Conservation (phyloP, 2,329 filamentous ascomycete genomes). For the Cladobotryum protrusum region DNA sequence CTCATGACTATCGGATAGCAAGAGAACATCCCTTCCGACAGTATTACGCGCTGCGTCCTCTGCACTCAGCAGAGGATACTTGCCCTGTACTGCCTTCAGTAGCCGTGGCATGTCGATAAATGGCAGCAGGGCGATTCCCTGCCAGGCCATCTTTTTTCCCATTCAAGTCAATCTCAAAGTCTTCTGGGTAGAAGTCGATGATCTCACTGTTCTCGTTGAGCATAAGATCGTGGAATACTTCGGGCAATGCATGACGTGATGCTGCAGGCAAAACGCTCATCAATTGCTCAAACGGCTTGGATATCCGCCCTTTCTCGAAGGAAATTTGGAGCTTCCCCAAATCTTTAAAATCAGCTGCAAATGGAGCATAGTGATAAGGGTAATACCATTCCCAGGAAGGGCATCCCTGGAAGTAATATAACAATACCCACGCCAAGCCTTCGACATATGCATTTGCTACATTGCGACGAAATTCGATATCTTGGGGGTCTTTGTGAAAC, state of each 20-base stretch:
- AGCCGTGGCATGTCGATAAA: conserved; percentile 93
- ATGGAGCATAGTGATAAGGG: conserved; percentile 96
- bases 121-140: conserved; percentile 85
- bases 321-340: conserved; percentile 70
- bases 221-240: conserved; percentile 88
- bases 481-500: conserved; percentile 74
- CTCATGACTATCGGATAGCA: conserved; percentile 77
- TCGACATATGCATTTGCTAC: conserved; percentile 91
- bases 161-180: conserved; percentile 89
- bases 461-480: conserved; percentile 79
- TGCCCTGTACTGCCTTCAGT: conserved; percentile 72
- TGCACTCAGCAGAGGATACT: conserved; percentile 70
- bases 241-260: conserved; percentile 84
- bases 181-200: conserved; percentile 94
- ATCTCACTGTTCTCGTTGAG: conserved; percentile 81
- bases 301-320: conserved; percentile 80
- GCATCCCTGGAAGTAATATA: conserved; percentile 97
- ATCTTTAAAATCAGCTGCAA: conserved; percentile 88
- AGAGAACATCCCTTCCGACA: conserved; percentile 71
- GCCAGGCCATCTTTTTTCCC: conserved; percentile 99
- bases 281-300: conserved; percentile 90
- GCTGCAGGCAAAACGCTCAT: conserved; percentile 96
- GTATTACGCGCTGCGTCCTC: conserved; percentile 76
- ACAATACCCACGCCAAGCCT: conserved; percentile 87
- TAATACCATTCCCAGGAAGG: conserved; percentile 99